These are phyloP conservation scores for Alternaria arbusti DNA, from an alignment of 2,329 filamentous ascomycete genomes.

Conservation along the genomic window DNA sequence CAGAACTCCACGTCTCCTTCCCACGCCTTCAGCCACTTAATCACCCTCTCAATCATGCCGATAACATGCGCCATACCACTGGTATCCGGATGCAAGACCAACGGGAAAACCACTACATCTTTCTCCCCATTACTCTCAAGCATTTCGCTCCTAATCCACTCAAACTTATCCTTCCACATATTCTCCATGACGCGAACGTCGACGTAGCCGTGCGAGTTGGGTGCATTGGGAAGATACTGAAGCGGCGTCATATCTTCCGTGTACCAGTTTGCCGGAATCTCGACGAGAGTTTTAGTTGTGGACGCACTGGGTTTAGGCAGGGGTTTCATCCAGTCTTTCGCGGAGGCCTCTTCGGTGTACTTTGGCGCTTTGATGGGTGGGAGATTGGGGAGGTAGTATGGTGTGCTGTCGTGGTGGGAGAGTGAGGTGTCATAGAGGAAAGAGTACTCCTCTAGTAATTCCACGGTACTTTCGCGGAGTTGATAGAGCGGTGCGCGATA, in stretches of 20 bases:
- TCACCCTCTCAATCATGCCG: slow-evolving; percentile 62
- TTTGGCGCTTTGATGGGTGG: slow-evolving; percentile 51
- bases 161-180: slow-evolving; percentile 67
- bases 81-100: slow-evolving; percentile 65
- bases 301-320: slow-evolving; percentile 31
- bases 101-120: slow-evolving; percentile 55
- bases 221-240: slow-evolving; percentile 54
- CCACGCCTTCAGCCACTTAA: slow-evolving; percentile 58
- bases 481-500: slow-evolving; percentile 62
- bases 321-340: slow-evolving; percentile 56
- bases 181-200: slow-evolving; percentile 63
- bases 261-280: slow-evolving; percentile 60
- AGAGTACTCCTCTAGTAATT: slow-evolving; percentile 55
- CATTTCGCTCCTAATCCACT: slow-evolving; percentile 57
- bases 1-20: slow-evolving; percentile 56
- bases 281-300: slow-evolving; percentile 48
- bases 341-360: slow-evolving; percentile 47
- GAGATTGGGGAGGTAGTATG: slow-evolving; percentile 56
- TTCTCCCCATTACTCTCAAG: slow-evolving; percentile 41
- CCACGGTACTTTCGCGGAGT: slow-evolving; percentile 57
- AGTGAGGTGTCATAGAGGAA: slow-evolving; percentile 61
- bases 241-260: slow-evolving; percentile 60
- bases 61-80: slow-evolving; percentile 67
- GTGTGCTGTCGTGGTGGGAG: slow-evolving; percentile 58
- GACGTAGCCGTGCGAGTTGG: slow-evolving; percentile 65